Conservation (phyloP, 2,329 filamentous ascomycete genomes). For the Immersiporthe knoxdaviesiana region DNA sequence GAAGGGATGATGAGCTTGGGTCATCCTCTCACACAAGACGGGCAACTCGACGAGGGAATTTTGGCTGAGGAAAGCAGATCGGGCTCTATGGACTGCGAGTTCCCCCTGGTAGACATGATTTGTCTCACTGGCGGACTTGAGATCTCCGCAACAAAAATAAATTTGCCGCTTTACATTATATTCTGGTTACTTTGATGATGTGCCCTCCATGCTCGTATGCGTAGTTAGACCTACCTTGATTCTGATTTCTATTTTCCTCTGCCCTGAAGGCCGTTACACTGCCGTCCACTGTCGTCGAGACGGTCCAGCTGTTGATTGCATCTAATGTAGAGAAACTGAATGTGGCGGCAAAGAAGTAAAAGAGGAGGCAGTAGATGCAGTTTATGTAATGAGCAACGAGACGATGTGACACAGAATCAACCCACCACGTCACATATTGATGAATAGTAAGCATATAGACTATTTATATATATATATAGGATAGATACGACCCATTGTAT, state of each 20-base stretch:
- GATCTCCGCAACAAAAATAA: slow-evolving; percentile 30
- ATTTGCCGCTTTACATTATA: slow-evolving; percentile 17
- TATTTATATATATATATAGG: too few relatives aligned
- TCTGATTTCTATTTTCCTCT: too few relatives aligned
- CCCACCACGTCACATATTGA: not conserved
- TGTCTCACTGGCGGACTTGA: slow-evolving; percentile 30
- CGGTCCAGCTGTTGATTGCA: too few relatives aligned
- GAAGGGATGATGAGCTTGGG: slow-evolving; percentile 14
- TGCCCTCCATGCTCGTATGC: too few relatives aligned
- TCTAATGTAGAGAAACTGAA: too few relatives aligned
- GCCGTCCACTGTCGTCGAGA: too few relatives aligned
- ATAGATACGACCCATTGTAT: not conserved
- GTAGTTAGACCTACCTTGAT: not conserved
- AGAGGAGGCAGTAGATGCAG: not conserved
- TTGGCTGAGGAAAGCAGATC: slow-evolving; percentile 26
- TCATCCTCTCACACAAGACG: slow-evolving; percentile 23
- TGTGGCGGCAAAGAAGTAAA: too few relatives aligned
- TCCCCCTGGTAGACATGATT: slow-evolving; percentile 30
- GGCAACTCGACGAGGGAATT: slow-evolving; percentile 26
- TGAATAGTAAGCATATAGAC: not conserved
- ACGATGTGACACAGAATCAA: not conserved
- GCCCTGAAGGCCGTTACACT: too few relatives aligned
- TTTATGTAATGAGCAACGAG: not conserved
- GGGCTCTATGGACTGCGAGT: slow-evolving; percentile 27
- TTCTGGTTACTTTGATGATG: too few relatives aligned